Percentiles rank a stretch among this genome's conserved stretches.
Evolutionary conservation across 352 stramenopile genomes (phyloP).

Genomic region (Proteromonas lacertae): DNA sequence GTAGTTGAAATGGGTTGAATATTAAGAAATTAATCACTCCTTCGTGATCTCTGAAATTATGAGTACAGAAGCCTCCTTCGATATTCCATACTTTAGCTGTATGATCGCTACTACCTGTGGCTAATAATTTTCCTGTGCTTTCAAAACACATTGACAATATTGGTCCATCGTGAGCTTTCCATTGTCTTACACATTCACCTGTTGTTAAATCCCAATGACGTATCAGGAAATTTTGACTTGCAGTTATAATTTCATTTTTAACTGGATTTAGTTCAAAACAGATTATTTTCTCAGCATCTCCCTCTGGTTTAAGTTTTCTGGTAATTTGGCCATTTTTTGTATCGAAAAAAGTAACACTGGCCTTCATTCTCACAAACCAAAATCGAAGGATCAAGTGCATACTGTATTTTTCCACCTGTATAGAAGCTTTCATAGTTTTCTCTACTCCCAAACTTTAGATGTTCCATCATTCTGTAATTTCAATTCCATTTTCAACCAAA

Average conservation of each 20-base stretch:
- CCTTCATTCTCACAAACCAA: no score
- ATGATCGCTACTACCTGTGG: conserved; percentile 71
- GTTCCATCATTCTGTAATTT: no score
- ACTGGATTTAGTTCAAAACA: background rate
- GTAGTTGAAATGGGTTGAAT: conserved; percentile 29
- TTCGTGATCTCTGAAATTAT: conserved; percentile 47
- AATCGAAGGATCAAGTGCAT: no score
- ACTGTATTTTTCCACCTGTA: no score
- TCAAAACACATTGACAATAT: conserved; percentile 46
- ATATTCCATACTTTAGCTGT: conserved; percentile 68
- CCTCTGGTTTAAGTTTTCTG: background rate
- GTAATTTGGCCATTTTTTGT: no score
- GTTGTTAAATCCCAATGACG: background rate
- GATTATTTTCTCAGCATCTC: background rate
- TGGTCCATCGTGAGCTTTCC: conserved; percentile 20
- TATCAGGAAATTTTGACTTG: background rate
- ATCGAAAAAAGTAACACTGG: no score
- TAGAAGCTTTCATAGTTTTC: no score
- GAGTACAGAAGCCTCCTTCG: conserved; percentile 52
- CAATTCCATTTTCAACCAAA: no score
- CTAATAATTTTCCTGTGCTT: conserved; percentile 49
- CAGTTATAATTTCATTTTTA: background rate
- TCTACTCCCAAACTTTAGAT: no score
- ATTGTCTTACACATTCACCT: background rate
- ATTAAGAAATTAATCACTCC: conserved; percentile 42